These are phyloP conservation scores for Phytophthora constricta DNA, from an alignment of 352 stramenopile species.

Conservation along the genomic window DNA sequence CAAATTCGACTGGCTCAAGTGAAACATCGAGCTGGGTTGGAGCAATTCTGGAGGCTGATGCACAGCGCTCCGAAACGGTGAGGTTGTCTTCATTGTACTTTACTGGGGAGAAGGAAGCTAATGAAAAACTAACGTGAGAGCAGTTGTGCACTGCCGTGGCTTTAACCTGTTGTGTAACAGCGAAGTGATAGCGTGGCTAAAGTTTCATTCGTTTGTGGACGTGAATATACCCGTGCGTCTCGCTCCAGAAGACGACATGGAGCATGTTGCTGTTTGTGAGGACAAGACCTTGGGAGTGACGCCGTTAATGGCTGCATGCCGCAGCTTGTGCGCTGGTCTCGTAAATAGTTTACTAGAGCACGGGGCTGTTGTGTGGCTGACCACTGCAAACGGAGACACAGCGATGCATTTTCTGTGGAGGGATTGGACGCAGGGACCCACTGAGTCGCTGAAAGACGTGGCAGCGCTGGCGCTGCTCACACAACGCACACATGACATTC, in stretches of 20 bases:
- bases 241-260: background rate
- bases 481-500: constrained; percentile 46
- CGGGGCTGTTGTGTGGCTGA: constrained; percentile 53
- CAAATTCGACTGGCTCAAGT: constrained; percentile 45
- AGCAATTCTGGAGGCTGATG: constrained; percentile 71
- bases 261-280: constrained; percentile 20
- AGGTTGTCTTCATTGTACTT: background rate
- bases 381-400: constrained; percentile 71
- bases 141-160: background rate
- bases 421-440: constrained; percentile 37
- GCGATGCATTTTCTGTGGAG: constrained; percentile 73
- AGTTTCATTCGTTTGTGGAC: constrained; percentile 65
- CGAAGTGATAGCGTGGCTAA: constrained; percentile 67
- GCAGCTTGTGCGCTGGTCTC: constrained; percentile 55
- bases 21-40: constrained; percentile 46
- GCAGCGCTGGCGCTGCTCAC: constrained; percentile 39
- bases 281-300: constrained; percentile 51
- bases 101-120: constrained; percentile 5
- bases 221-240: constrained; percentile 64
- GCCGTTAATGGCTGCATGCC: constrained; percentile 76
- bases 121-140: background rate
- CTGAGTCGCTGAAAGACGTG: constrained; percentile 40
- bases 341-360: constrained; percentile 54
- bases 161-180: constrained; percentile 30
- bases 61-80: constrained; percentile 42